These are phyloP conservation scores for Apiotrichum laibachii DNA, from an alignment of 1,284 basidiomycete genomes.

Conservation along the genomic window DNA sequence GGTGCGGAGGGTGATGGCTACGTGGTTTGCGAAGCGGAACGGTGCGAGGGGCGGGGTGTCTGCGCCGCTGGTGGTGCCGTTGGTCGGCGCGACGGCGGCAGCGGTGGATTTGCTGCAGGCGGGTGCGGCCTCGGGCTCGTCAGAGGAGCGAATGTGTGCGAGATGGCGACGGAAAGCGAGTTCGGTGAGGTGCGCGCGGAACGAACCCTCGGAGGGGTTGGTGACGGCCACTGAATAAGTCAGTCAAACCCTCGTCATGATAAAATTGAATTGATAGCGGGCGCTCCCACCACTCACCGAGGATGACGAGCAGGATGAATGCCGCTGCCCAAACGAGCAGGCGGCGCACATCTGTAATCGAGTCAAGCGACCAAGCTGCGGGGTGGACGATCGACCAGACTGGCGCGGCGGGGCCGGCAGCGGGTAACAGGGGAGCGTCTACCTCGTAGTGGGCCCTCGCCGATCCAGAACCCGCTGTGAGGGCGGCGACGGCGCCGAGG, in stretches of 20 bases:
- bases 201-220: constrained; percentile 87
- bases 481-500: constrained; percentile 19
- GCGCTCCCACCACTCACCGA: constrained; percentile 37
- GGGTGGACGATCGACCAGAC: constrained; percentile 2
- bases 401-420: not conserved
- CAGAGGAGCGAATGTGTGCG: constrained; percentile 68
- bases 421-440: constrained; percentile 2
- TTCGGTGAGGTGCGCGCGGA: constrained; percentile 89
- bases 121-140: constrained; percentile 53
- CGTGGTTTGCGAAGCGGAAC: constrained; percentile 86
- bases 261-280: not conserved
- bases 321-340: constrained; percentile 39
- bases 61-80: constrained; percentile 46
- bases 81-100: constrained; percentile 12
- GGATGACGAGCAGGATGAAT: constrained; percentile 31
- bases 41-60: constrained; percentile 49
- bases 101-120: constrained; percentile 48
- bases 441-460: constrained; percentile 6
- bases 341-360: constrained; percentile 28
- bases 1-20: constrained; percentile 85
- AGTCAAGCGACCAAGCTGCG: constrained; percentile 3
- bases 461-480: constrained; percentile 11
- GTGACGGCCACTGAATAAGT: constrained; percentile 75
- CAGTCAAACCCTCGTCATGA: not conserved
- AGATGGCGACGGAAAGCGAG: constrained; percentile 92